A percentile compares a stretch with the other conserved stretches of the same genome.
Conservation (phyloP, 1,284 basidiomycete species). For the Xanthoconium separans region DNA sequence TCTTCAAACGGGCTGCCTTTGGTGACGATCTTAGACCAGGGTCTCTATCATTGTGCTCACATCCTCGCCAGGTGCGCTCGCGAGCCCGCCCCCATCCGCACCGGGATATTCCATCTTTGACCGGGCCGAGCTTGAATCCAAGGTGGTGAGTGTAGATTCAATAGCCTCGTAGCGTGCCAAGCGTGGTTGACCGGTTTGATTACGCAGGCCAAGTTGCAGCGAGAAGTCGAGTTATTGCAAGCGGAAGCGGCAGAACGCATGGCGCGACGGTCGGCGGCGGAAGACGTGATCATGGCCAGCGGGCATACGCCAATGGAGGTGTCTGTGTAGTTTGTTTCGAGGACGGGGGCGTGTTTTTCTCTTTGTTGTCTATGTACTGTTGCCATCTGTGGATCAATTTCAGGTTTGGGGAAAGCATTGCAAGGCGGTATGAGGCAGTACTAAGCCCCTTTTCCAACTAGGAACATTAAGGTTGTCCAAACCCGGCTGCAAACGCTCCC, state of each 20-base stretch:
- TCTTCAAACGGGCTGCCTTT: slow-evolving; percentile 70
- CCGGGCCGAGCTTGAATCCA: slow-evolving; percentile 55
- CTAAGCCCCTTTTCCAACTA: neutral
- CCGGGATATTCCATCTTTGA: slow-evolving; percentile 64
- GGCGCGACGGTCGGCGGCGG: slow-evolving; percentile 26
- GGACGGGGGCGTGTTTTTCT: neutral
- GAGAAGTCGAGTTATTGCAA: slow-evolving; percentile 28
- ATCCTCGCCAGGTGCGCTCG: slow-evolving; percentile 44
- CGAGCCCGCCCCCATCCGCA: slow-evolving; percentile 36
- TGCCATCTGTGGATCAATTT: neutral
- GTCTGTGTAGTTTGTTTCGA: slow-evolving; percentile 7
- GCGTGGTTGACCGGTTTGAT: slow-evolving; percentile 1
- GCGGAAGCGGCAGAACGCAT: slow-evolving; percentile 35
- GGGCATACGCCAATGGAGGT: slow-evolving; percentile 36
- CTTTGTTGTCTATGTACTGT: neutral
- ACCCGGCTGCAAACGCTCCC: too few species aligned
- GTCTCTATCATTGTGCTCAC: slow-evolving; percentile 1
- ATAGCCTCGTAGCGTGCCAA: neutral
- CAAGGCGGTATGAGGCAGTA: too few species aligned
- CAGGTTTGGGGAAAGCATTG: neutral
- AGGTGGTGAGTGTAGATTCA: slow-evolving; percentile 48
- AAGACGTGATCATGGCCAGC: slow-evolving; percentile 34
- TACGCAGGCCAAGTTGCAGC: slow-evolving; percentile 26
- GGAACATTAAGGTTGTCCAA: too few species aligned
- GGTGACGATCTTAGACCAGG: slow-evolving; percentile 38